These are phyloP conservation scores for Ettlia oleoabundans DNA, from an alignment of 139 green algal genomes.

Conservation along the genomic window DNA sequence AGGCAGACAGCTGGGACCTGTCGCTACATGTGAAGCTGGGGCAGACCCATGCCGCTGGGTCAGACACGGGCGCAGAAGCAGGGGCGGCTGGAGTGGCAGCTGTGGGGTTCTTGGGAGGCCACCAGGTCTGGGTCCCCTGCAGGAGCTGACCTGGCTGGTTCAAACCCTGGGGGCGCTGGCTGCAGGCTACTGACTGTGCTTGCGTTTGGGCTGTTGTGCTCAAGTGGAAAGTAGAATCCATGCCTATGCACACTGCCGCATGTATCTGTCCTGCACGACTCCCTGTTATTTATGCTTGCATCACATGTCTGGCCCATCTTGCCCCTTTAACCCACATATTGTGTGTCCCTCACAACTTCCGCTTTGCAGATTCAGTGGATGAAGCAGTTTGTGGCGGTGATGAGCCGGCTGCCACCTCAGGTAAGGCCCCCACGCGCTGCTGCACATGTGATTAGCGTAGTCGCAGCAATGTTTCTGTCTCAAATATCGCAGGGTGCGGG, in stretches of 20 bases:
- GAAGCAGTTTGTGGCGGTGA: constrained; percentile 34
- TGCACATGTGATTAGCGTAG: too few species aligned
- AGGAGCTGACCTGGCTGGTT: neutral
- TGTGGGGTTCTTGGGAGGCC: constrained; percentile 50
- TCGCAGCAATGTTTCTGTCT: too few species aligned
- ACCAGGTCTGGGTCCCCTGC: constrained; percentile 53
- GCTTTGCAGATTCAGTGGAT: constrained; percentile 48
- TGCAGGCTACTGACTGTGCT: neutral
- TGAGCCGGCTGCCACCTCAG: constrained; percentile 42
- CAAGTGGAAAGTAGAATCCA: too few species aligned
- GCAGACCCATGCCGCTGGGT: too few species aligned
- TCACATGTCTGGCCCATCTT: too few species aligned
- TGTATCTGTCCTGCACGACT: too few species aligned
- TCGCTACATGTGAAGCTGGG: constrained; percentile 33
- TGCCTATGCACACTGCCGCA: too few species aligned
- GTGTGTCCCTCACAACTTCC: neutral
- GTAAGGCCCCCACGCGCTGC: too few species aligned
- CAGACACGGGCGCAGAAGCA: neutral
- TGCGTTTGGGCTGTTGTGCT: too few species aligned
- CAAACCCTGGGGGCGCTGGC: neutral
- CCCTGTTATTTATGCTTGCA: too few species aligned
- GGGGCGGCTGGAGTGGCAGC: neutral
- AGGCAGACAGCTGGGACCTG: constrained; percentile 35
- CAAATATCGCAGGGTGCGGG: too few species aligned
- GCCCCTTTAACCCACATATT: too few species aligned